Percentiles rank a stretch among this genome's conserved stretches.
Evolutionary conservation across 106 monocot genomes (phyloP).

Genomic region (Acorus calamus): DNA sequence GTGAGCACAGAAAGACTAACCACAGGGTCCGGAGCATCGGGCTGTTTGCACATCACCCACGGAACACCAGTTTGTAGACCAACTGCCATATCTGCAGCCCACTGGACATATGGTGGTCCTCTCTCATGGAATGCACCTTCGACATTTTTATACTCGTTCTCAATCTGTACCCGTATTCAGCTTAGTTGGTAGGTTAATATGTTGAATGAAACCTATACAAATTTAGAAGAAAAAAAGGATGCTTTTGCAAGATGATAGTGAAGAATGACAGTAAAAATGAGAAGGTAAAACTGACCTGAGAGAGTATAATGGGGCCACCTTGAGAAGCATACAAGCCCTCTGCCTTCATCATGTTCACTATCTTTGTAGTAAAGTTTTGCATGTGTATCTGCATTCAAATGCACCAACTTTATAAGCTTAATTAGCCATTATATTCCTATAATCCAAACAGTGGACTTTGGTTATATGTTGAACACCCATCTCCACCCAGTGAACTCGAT

Average conservation of each 20-base stretch:
- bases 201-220: no score
- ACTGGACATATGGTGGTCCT: constrained; percentile 58
- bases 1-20: constrained; percentile 18
- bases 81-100: constrained; percentile 86
- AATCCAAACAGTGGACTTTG: no score
- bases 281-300: constrained; percentile 28
- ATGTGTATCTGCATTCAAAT: constrained; percentile 35
- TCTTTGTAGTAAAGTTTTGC: constrained; percentile 36
- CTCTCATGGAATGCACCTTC: constrained; percentile 50
- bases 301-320: constrained; percentile 62
- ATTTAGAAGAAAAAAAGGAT: no score
- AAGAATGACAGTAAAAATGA: no score
- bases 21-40: constrained; percentile 86
- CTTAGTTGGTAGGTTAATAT: background rate
- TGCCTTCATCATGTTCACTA: constrained; percentile 50
- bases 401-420: no score
- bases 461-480: no score
- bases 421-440: no score
- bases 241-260: no score
- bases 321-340: constrained; percentile 48
- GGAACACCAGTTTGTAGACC: constrained; percentile 74
- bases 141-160: constrained; percentile 73
- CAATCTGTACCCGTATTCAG: constrained; percentile 33
- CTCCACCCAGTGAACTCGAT: background rate
- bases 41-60: constrained; percentile 97